Base-by-base conservation (phyloP, 176 grass and related monocot genomes). In the Coix lacrymajobi region DNA sequence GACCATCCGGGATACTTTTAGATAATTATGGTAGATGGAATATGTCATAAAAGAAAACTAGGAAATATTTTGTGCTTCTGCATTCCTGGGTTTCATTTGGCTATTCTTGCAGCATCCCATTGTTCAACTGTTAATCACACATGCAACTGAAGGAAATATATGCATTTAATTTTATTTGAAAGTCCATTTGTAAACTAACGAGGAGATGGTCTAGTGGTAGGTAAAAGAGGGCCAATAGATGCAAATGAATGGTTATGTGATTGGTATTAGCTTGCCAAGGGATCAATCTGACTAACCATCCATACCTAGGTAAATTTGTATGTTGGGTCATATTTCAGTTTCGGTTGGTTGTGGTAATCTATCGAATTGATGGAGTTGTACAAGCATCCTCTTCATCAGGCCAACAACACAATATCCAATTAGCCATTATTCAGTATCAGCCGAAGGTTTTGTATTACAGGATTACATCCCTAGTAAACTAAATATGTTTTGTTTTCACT, bases 201-300 rank as follows among this genome's bases (percentile, higher is more conserved):
- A 54, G 46, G 77, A 63, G 71, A 62, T 89, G 54, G 31, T 70
- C 77, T 56, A 57, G 44, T 68, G 68, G 82, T 81, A 70, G 71
- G 44, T 85, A 89, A 85, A 61, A 89, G 62, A 71, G 65, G 83
- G 76, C 72, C 51, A 85, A 29, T 74, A 78, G 34, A 71, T 57
- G 48, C 8, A 75, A 40, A 45, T 11, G 33, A 71, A 43, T 45
- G 25, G 3, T 89, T 33, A 11, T 81, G 73, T 41, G 41, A 71
- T 81, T 40, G 74, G 26, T 85, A 89, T 85, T 77, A 78, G 83
- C 78, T 85, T 77, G 78, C 78, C 51, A 79, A 85, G 85, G 64
- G 78, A 66, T 86, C 78, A 82, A 37, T 66, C 65, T 82, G 44
- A 78, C 65, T 76, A 75, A 89, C 67, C 49, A 61, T 80, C 32